phyloP scores from a whole-genome alignment of 2,329 filamentous ascomycete genomes.

The Sporothrix inflata region DNA sequence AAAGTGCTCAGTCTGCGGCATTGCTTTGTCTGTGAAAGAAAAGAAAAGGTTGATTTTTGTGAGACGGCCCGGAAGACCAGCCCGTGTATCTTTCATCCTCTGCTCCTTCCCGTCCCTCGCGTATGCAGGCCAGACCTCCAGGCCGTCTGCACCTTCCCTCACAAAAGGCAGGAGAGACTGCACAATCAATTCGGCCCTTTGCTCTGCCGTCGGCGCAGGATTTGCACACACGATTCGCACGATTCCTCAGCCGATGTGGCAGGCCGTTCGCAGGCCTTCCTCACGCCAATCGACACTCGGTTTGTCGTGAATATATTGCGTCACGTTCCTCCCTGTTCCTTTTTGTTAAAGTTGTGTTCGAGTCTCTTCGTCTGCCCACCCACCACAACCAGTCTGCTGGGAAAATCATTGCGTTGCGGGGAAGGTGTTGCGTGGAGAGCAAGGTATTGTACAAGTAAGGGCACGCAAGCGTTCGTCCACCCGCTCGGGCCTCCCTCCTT shows the following conservation, averaged over 20 bases:
- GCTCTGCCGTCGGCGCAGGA: neutral
- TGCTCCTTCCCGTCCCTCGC: neutral
- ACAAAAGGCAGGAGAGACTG: too few relatives aligned
- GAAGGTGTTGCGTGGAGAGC: neutral
- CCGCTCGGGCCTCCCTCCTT: neutral
- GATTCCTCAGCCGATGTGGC: neutral
- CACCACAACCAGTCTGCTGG: neutral
- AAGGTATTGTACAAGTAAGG: too few relatives aligned
- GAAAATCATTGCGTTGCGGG: constrained; percentile 12
- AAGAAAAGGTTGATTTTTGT: too few relatives aligned
- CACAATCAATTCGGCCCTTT: neutral
- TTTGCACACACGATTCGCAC: too few relatives aligned
- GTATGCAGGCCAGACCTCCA: neutral
- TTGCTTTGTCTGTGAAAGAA: too few relatives aligned
- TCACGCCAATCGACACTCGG: neutral
- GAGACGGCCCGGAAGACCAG: neutral
- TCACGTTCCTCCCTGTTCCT: neutral
- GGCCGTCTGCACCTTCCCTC: neutral
- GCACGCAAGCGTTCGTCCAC: neutral
- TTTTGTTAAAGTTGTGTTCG: too few relatives aligned
- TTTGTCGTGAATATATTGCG: neutral
- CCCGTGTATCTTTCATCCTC: neutral
- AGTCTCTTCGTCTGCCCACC: neutral
- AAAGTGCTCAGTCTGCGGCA: neutral
- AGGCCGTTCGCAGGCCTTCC: neutral